These are phyloP conservation scores for Rhodotorula sp. DNA, from an alignment of 1,284 basidiomycete genomes.

Conservation along the genomic window DNA sequence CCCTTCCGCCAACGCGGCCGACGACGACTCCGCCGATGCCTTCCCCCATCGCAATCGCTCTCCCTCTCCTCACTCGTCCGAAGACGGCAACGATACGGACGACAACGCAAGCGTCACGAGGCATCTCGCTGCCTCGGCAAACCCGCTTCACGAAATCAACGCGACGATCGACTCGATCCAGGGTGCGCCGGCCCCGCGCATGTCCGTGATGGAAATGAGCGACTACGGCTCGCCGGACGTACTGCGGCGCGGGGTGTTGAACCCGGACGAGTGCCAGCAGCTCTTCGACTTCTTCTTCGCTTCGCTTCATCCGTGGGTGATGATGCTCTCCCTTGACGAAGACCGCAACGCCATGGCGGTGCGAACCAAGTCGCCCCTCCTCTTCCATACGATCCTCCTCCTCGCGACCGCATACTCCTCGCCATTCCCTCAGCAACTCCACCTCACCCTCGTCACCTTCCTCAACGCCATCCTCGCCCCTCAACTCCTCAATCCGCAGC, in stretches of 20 bases:
- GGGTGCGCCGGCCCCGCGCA: conserved; percentile 11
- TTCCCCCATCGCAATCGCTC: conserved; percentile 4
- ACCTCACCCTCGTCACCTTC: conserved; percentile 37
- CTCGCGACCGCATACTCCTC: conserved; percentile 39
- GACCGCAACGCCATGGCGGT: conserved; percentile 36
- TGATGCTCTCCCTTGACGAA: conserved; percentile 39
- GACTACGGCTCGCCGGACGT: conserved; percentile 39
- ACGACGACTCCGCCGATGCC: conserved; percentile 2
- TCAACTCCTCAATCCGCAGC: conserved; percentile 38
- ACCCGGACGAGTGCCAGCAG: conserved; percentile 37
- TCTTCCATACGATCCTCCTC: conserved; percentile 40
- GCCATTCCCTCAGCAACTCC: conserved; percentile 37
- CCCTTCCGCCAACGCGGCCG: neutral
- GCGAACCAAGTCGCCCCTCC: conserved; percentile 21
- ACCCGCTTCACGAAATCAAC: conserved; percentile 36
- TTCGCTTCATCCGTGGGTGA: conserved; percentile 38
- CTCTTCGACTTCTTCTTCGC: conserved; percentile 41
- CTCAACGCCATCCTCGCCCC: conserved; percentile 39
- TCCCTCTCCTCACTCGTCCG: conserved; percentile 24
- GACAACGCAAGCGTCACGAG: conserved; percentile 14
- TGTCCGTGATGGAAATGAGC: conserved; percentile 2
- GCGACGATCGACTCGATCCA: conserved; percentile 25
- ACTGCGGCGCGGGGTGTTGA: conserved; percentile 25
- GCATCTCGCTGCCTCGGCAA: conserved; percentile 6
- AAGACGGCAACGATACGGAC: conserved; percentile 21